Conservation (phyloP, 2,329 filamentous ascomycete species). For the Exophiala xenobiotica region DNA sequence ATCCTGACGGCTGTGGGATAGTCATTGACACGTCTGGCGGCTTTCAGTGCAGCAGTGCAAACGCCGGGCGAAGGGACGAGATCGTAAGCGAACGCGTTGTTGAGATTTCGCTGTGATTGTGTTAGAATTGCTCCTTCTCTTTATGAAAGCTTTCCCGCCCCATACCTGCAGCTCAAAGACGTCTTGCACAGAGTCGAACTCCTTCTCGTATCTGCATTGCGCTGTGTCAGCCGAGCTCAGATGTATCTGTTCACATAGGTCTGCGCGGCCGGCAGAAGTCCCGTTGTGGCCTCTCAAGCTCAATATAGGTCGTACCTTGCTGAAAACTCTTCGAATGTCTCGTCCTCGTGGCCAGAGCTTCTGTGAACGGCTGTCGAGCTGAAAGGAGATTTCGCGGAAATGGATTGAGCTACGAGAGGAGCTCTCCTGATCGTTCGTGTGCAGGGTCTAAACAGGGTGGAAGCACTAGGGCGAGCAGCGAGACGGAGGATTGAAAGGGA, state of each 20-base stretch:
- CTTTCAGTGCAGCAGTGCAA: conserved; percentile 85
- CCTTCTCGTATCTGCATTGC: conserved; percentile 88
- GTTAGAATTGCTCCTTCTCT: conserved; percentile 7
- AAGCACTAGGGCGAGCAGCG: conserved; percentile 62
- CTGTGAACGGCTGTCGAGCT: conserved; percentile 56
- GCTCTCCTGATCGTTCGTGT: conserved; percentile 28
- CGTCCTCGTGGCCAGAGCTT: conserved; percentile 71
- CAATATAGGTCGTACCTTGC: conserved; percentile 67
- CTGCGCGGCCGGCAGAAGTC: conserved; percentile 6
- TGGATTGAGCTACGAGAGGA: conserved; percentile 25
- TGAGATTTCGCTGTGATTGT: conserved; percentile 75
- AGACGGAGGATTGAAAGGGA: conserved; percentile 68
- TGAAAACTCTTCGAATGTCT: conserved; percentile 99
- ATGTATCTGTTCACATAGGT: conserved; percentile 35
- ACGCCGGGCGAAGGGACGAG: conserved; percentile 93
- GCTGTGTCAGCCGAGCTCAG: conserved; percentile 37
- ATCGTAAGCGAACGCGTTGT: conserved; percentile 99
- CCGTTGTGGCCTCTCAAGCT: background rate
- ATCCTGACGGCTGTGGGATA: conserved; percentile 96
- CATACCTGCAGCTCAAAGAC: conserved; percentile 98
- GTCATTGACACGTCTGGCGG: conserved; percentile 95
- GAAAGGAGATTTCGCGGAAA: conserved; percentile 35
- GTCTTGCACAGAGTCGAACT: conserved; percentile 96
- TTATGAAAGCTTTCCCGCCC: background rate
- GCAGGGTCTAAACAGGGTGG: conserved; percentile 28